Percentiles rank a stretch among this genome's conserved stretches.
Conservation (phyloP, 179 eudicot genomes). For the Amaranthus tricolor region DNA sequence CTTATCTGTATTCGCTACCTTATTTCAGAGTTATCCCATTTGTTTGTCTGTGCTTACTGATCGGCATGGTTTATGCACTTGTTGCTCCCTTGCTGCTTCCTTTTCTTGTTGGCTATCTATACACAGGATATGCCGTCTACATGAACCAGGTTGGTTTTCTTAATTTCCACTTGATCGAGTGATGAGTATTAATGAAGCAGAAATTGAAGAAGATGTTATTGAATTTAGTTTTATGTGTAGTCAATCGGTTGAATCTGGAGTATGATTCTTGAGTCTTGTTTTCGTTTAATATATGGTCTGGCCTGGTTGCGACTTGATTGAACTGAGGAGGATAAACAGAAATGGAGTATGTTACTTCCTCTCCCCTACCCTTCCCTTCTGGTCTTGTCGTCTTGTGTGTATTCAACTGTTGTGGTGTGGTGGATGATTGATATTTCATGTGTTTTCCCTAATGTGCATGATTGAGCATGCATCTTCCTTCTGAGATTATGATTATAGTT, state of each 20-base stretch:
- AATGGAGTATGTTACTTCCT: too few species aligned
- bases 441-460: too few species aligned
- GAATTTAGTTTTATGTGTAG: not conserved
- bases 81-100: constrained; percentile 91
- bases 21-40: constrained; percentile 71
- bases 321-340: too few species aligned
- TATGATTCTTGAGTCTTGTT: not conserved
- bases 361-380: too few species aligned
- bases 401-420: too few species aligned
- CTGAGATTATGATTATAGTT: too few species aligned
- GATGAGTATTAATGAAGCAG: not conserved
- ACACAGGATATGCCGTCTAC: constrained; percentile 80
- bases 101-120: constrained; percentile 75
- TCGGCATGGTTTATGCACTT: constrained; percentile 83
- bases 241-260: not conserved
- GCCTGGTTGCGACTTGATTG: not conserved
- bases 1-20: constrained; percentile 71
- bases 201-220: not conserved
- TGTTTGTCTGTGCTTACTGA: constrained; percentile 59
- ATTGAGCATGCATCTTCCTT: too few species aligned
- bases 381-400: too few species aligned
- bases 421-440: too few species aligned
- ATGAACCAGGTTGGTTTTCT: constrained; percentile 66
- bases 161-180: not conserved
- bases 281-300: not conserved